These are phyloP conservation scores for Pyrenochaeta sp. DNA, from an alignment of 2,329 filamentous ascomycete genomes.

Conservation along the genomic window DNA sequence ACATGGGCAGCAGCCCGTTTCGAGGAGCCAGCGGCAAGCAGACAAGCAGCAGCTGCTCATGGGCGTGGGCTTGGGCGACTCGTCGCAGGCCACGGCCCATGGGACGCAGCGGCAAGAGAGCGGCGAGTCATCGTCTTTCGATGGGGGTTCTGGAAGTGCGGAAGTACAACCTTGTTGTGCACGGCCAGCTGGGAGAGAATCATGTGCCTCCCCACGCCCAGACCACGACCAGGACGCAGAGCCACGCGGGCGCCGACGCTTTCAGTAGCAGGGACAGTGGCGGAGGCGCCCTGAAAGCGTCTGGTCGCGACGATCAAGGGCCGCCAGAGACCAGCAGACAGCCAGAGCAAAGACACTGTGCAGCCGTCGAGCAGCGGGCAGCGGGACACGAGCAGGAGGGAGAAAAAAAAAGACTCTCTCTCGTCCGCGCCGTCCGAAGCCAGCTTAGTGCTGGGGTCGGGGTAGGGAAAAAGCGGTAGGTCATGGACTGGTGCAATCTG, in stretches of 20 bases:
- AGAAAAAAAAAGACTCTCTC: too few species aligned
- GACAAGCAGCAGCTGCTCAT: neutral
- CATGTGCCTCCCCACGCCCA: conserved; percentile 48
- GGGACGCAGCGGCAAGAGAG: neutral
- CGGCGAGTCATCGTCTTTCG: conserved; percentile 17
- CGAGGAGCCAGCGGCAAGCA: neutral
- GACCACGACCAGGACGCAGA: conserved; percentile 21
- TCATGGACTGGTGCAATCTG: conserved; percentile 27
- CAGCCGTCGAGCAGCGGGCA: too few species aligned
- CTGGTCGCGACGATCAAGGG: neutral
- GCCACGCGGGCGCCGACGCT: conserved; percentile 32
- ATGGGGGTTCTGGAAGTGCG: conserved; percentile 47
- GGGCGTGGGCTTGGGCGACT: too few species aligned
- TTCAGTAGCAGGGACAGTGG: conserved; percentile 16
- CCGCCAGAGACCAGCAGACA: too few species aligned
- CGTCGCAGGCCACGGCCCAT: neutral
- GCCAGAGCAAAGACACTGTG: too few species aligned
- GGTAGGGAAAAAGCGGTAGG: conserved; percentile 26
- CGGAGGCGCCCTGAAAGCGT: conserved; percentile 19
- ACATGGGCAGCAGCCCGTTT: too few species aligned
- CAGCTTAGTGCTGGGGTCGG: too few species aligned
- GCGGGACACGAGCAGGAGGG: too few species aligned
- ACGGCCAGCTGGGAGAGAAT: conserved; percentile 30
- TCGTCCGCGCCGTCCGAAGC: too few species aligned
- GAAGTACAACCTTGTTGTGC: conserved; percentile 27